Evolutionary conservation across 2,329 filamentous ascomycete species (phyloP).

Genomic region (Cercospora sp.): DNA sequence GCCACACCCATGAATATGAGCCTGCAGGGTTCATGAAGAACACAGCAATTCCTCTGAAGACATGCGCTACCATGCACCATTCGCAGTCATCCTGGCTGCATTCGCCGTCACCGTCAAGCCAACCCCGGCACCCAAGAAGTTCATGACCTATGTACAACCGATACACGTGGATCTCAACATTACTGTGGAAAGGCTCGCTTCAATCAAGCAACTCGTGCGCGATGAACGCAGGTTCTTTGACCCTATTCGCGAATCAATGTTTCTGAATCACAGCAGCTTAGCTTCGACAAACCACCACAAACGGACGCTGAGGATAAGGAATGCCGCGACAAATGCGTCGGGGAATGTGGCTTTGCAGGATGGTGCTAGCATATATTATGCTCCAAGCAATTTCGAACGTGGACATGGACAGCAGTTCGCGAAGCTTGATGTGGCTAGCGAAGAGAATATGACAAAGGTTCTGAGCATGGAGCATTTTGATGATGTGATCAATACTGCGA

Average conservation of each 20-base stretch:
- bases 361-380: conserved; percentile 7
- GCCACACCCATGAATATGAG: background rate
- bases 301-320: conserved; percentile 1
- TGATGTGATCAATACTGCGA: background rate
- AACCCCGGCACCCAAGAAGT: background rate
- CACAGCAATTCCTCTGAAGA: background rate
- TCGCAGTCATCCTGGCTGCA: background rate
- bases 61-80: background rate
- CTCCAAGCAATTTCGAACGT: background rate
- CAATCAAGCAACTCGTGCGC: background rate
- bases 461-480: conserved; percentile 11
- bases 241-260: background rate
- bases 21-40: background rate
- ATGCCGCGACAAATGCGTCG: background rate
- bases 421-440: conserved; percentile 3
- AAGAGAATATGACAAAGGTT: conserved; percentile 4
- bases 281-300: background rate
- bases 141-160: background rate
- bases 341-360: conserved; percentile 13
- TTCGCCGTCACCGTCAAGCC: background rate
- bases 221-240: conserved; percentile 9
- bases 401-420: conserved; percentile 1
- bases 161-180: background rate
- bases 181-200: background rate
- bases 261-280: background rate